Evolutionary conservation across 208 protist genomes (phyloP), one percentile per base, ranked within the genome.

Genomic region (Trypanosoma melophagium): DNA sequence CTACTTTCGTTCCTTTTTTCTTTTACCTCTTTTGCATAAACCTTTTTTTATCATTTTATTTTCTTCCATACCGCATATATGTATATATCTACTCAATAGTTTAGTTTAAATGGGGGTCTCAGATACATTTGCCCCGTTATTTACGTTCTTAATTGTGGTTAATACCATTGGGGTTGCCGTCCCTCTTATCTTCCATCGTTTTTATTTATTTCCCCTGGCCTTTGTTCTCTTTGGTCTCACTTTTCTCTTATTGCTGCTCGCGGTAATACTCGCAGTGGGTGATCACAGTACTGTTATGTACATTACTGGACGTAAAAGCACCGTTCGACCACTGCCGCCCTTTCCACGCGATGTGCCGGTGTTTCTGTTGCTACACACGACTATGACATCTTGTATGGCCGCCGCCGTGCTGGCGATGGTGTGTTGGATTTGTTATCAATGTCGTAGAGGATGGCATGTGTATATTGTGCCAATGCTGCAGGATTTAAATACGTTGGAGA

Each of bases 401-500:
- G 7, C 59, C 10, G 58, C 64, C 7, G 49, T 85, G 25, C 50
- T 92, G 25, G 80, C 61, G 50, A 81, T 87, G 74, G 42, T 76
- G 24, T 68, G 66, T 25, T 79, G 80, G 70, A 58, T 84, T 8
- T 56, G 76, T n/a, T 52, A 77, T 35, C 66, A 69, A 7, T 74
- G 73, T 19, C 73, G 77, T 59, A 69, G 67, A 5, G 72, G 60
- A n/a, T 87, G 74, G 54, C 17, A 35, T 21, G 53, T 78, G 2
- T 83, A 81, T 49, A 61, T 87, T 31, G 13, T 77, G 14, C 74
- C 69, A 2, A 79, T 83, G 63, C 40, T 87, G 14, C 25, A 65
- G 4, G 69, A 80, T 21, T 22, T 83, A 10, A 69, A 69, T 42
- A 24, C 47, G 19, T 53, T 87, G 9, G 74, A 81, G 35, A 66